Percentiles rank a stretch among this genome's conserved stretches.
phyloP scores from a whole-genome alignment of 495 filamentous ascomycete species.

The Parmelia sp. region DNA sequence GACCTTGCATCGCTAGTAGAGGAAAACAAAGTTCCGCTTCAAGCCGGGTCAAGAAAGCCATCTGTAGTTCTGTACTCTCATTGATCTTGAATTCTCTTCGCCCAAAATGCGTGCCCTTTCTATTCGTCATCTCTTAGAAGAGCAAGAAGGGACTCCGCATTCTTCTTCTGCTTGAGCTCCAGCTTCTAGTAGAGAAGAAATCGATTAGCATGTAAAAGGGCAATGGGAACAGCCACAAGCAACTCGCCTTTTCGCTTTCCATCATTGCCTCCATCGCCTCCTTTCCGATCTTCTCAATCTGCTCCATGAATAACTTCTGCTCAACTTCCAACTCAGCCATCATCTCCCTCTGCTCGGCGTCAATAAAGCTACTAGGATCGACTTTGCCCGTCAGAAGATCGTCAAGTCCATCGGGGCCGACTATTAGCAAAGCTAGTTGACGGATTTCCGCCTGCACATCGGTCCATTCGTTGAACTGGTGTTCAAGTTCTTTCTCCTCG shows the following conservation, averaged over 20 bases:
- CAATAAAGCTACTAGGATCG: constrained; percentile 3
- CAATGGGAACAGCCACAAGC: neutral
- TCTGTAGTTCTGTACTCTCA: no score
- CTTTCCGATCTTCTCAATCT: constrained; percentile 10
- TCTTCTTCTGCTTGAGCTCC: constrained; percentile 14
- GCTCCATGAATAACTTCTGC: constrained; percentile 11
- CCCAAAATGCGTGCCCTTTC: neutral
- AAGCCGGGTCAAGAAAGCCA: neutral
- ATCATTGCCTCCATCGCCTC: constrained; percentile 16
- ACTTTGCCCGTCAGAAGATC: neutral
- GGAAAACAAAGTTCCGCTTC: neutral
- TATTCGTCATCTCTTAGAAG: constrained; percentile 22
- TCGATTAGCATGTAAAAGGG: neutral
- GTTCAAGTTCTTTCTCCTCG: constrained; percentile 20
- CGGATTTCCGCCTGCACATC: constrained; percentile 18
- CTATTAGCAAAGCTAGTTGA: constrained; percentile 7
- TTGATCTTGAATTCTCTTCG: neutral
- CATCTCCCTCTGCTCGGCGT: constrained; percentile 13
- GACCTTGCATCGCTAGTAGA: no score
- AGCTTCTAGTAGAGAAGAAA: constrained; percentile 11
- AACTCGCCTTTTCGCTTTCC: constrained; percentile 23
- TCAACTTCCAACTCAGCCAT: constrained; percentile 17
- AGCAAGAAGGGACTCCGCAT: constrained; percentile 11
- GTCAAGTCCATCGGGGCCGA: constrained; percentile 18
- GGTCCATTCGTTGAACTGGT: constrained; percentile 23